A percentile compares a stretch with the other conserved stretches of the same genome.
These are phyloP conservation scores for Boletus barrowsii DNA, from an alignment of 768 basidiomycete species.

Conservation along the genomic window DNA sequence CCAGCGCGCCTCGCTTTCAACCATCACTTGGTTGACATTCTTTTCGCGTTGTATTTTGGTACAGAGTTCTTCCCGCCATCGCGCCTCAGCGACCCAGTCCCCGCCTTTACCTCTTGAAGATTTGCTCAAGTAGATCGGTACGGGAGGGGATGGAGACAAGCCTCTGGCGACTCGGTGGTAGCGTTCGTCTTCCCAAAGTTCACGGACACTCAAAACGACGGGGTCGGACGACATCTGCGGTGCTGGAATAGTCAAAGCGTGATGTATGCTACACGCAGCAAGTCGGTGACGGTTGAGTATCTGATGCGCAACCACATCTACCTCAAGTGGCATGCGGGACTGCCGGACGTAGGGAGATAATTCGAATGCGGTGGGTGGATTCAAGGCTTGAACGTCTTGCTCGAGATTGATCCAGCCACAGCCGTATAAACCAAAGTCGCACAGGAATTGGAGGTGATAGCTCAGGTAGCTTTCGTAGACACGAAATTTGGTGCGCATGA, in stretches of 20 bases:
- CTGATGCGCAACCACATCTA: constrained; percentile 77
- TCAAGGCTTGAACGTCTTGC: constrained; percentile 14
- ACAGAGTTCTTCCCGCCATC: constrained; percentile 73
- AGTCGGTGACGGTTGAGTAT: constrained; percentile 82
- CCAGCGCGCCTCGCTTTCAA: constrained; percentile 44
- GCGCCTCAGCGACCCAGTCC: constrained; percentile 69
- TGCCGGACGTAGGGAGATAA: constrained; percentile 61
- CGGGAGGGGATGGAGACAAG: constrained; percentile 65
- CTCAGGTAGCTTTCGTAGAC: constrained; percentile 90
- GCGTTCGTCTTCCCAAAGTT: constrained; percentile 97
- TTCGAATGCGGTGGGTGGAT: constrained; percentile 33
- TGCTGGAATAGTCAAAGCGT: constrained; percentile 60
- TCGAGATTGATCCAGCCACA: constrained; percentile 85
- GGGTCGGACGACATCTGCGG: constrained; percentile 57
- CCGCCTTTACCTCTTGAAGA: constrained; percentile 53
- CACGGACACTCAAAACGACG: constrained; percentile 82
- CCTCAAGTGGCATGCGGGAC: constrained; percentile 71
- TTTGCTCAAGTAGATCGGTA: constrained; percentile 70
- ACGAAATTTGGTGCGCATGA: constrained; percentile 75
- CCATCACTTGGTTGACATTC: constrained; percentile 32
- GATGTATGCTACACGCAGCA: constrained; percentile 59
- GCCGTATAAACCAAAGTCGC: constrained; percentile 92
- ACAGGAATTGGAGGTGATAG: constrained; percentile 87
- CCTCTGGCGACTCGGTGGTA: constrained; percentile 64
- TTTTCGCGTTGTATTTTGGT: constrained; percentile 60